A percentile compares a stretch with the other conserved stretches of the same genome.
Evolutionary conservation across 2,329 filamentous ascomycete genomes (phyloP).

Genomic region (Madurella fahalii): DNA sequence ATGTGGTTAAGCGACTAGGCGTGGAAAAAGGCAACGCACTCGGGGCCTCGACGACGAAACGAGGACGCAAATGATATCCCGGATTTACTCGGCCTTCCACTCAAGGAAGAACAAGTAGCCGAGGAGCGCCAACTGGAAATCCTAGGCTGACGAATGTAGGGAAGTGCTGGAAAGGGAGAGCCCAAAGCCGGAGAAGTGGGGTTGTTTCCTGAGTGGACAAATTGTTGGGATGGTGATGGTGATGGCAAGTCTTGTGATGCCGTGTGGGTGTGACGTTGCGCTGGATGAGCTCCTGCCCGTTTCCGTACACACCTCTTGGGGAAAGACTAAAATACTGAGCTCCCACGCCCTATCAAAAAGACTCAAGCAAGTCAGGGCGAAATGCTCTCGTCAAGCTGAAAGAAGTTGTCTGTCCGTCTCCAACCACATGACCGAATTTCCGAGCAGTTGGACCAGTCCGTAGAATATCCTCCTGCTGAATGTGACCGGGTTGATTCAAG

Average conservation of each 20-base stretch:
- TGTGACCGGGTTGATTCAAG: not conserved
- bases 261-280: slow-evolving; percentile 20
- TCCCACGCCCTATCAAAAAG: slow-evolving; percentile 11
- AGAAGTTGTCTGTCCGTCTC: not conserved
- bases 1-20: not conserved
- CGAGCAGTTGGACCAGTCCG: not conserved
- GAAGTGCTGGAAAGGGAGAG: too few relatives aligned
- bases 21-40: not conserved
- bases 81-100: not conserved
- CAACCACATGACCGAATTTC: not conserved
- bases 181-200: not conserved
- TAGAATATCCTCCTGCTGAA: not conserved
- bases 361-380: slow-evolving; percentile 1
- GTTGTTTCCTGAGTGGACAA: not conserved
- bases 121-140: too few relatives aligned
- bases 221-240: not conserved
- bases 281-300: slow-evolving; percentile 4
- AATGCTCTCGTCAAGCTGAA: not conserved
- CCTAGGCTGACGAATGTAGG: too few relatives aligned
- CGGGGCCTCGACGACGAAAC: not conserved
- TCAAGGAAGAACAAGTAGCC: too few relatives aligned
- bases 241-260: slow-evolving; percentile 14
- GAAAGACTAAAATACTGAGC: slow-evolving; percentile 1
- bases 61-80: slow-evolving; percentile 1
- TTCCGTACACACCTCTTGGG: slow-evolving; percentile 12